Evolutionary conservation across 2,329 filamentous ascomycete genomes (phyloP).

Genomic region (Phialocephala subalpina): DNA sequence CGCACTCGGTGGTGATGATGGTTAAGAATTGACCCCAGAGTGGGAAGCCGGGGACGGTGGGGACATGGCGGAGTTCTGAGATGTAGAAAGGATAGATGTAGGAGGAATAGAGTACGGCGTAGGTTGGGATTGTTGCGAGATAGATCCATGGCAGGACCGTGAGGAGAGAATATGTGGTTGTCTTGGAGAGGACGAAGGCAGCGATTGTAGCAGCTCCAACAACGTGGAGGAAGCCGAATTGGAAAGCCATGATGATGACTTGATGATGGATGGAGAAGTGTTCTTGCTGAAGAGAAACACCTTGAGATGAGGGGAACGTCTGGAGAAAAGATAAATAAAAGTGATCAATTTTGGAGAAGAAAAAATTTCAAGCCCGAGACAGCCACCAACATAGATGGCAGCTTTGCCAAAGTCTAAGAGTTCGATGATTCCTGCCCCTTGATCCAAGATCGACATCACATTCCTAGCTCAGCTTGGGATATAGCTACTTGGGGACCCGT

Average conservation of each 20-base stretch:
- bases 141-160: constrained; percentile 30
- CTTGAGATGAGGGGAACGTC: neutral
- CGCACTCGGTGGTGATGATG: constrained; percentile 52
- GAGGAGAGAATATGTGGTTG: constrained; percentile 24
- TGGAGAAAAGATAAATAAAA: constrained; percentile 1
- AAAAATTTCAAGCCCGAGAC: neutral
- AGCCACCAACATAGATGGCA: constrained; percentile 17
- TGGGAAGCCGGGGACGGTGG: constrained; percentile 51
- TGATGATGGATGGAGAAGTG: constrained; percentile 7
- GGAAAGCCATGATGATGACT: constrained; percentile 19
- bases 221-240: constrained; percentile 23
- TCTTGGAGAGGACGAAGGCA: constrained; percentile 33
- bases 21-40: constrained; percentile 53
- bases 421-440: neutral
- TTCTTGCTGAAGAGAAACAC: neutral
- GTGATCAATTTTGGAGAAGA: neutral
- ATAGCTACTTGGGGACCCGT: neutral
- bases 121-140: constrained; percentile 38
- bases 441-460: constrained; percentile 12
- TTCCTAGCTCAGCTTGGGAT: neutral
- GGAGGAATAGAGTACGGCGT: constrained; percentile 45
- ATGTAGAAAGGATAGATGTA: constrained; percentile 52
- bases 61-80: constrained; percentile 52
- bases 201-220: constrained; percentile 21
- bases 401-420: constrained; percentile 13